A percentile compares a stretch with the other conserved stretches of the same genome.
These are phyloP conservation scores for Bipolaris bicolor DNA, from an alignment of 2,329 filamentous ascomycete genomes.

Conservation along the genomic window DNA sequence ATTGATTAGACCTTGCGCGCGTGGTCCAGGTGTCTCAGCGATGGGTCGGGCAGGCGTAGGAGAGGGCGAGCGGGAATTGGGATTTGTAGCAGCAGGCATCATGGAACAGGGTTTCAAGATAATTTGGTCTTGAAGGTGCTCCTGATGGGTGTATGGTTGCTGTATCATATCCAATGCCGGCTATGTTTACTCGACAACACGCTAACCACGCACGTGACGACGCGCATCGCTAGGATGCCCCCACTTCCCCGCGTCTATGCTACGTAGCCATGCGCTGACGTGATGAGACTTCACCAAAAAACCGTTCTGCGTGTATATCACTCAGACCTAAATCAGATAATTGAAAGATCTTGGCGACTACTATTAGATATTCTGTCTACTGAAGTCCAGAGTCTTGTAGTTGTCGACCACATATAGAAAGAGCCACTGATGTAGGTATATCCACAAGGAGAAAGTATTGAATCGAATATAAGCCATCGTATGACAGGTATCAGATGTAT, in stretches of 20 bases:
- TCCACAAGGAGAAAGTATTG: too few relatives aligned
- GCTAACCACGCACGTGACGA: conserved; percentile 24
- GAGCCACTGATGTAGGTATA: too few relatives aligned
- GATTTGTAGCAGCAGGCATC: conserved; percentile 41
- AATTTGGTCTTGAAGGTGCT: background rate
- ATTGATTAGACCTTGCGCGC: conserved; percentile 65
- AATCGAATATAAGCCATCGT: too few relatives aligned
- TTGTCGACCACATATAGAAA: too few relatives aligned
- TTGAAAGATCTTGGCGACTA: background rate
- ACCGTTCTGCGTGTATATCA: background rate
- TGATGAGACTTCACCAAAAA: background rate
- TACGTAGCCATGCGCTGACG: background rate
- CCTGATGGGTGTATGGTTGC: background rate
- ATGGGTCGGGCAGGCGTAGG: conserved; percentile 61
- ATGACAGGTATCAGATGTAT: too few relatives aligned
- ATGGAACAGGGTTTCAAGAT: background rate
- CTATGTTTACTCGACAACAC: conserved; percentile 24
- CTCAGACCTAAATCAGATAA: background rate
- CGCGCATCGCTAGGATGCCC: conserved; percentile 6
- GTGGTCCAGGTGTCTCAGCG: conserved; percentile 62
- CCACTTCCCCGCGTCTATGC: conserved; percentile 8
- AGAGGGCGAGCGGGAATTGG: conserved; percentile 54
- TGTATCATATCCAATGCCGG: background rate
- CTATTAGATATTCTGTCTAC: too few relatives aligned
- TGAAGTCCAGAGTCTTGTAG: too few relatives aligned